These are phyloP conservation scores for Chenopodium formosanum DNA, from an alignment of 148 eudicot species.

Conservation along the genomic window DNA sequence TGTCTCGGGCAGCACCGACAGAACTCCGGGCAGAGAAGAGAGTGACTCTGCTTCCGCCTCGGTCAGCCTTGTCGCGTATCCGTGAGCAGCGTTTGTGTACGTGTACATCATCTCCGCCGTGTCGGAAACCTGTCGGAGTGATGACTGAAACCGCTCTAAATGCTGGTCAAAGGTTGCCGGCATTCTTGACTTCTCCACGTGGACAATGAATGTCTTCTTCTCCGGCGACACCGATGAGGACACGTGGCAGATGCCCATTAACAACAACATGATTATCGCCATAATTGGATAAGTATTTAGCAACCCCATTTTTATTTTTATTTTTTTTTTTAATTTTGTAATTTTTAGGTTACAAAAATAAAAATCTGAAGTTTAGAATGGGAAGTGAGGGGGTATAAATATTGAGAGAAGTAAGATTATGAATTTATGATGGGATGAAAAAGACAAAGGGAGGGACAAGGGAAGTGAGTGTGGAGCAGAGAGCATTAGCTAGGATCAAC, in stretches of 20 bases:
- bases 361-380: neutral
- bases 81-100: constrained; percentile 47
- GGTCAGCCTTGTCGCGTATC: constrained; percentile 53
- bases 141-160: constrained; percentile 46
- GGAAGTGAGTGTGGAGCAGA: constrained; percentile 22
- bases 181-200: constrained; percentile 50
- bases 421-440: neutral
- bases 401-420: too few relatives aligned
- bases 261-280: neutral
- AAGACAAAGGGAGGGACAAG: constrained; percentile 9
- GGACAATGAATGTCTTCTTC: constrained; percentile 46
- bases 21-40: constrained; percentile 39
- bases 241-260: constrained; percentile 28
- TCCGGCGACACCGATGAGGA: constrained; percentile 22
- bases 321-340: neutral
- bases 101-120: constrained; percentile 58
- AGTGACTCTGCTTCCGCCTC: constrained; percentile 32
- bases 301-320: constrained; percentile 4
- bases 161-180: constrained; percentile 43
- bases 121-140: constrained; percentile 46
- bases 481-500: constrained; percentile 8
- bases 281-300: neutral
- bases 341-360: neutral
- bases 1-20: constrained; percentile 49
- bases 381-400: neutral